Percentiles rank a stretch among this genome's conserved stretches.
Conservation (phyloP, 352 stramenopile species). For the Globisporangium uncinulatum region DNA sequence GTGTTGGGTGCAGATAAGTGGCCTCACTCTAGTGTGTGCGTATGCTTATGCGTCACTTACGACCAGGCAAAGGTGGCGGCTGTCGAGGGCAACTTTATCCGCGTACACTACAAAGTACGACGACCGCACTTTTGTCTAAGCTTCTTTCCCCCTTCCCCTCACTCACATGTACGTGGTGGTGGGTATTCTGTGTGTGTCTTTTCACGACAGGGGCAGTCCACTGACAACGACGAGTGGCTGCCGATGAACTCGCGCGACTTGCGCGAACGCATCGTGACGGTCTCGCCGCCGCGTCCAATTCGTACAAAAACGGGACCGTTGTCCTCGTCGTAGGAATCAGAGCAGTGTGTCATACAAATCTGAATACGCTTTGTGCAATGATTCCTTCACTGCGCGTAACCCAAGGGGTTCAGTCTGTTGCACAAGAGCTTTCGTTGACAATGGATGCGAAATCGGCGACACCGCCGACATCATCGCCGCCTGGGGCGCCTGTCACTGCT, state of each 20-base stretch:
- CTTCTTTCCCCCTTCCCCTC: too few relatives aligned
- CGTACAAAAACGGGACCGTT: too few relatives aligned
- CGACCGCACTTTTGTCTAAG: too few relatives aligned
- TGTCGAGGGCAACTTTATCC: constrained; percentile 69
- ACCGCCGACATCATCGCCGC: background rate
- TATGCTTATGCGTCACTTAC: background rate
- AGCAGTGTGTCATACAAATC: too few relatives aligned
- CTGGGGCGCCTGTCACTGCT: too few relatives aligned
- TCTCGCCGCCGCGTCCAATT: constrained; percentile 17
- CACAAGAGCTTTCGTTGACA: too few relatives aligned
- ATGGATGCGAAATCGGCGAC: background rate
- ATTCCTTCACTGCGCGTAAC: too few relatives aligned
- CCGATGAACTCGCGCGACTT: constrained; percentile 38
- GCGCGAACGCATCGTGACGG: constrained; percentile 34
- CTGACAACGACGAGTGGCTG: constrained; percentile 70
- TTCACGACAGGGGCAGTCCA: constrained; percentile 56
- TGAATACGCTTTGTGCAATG: too few relatives aligned
- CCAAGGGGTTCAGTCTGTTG: too few relatives aligned
- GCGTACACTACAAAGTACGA: constrained; percentile 78
- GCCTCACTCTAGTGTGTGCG: background rate
- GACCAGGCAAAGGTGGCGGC: constrained; percentile 55
- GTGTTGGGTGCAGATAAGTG: too few relatives aligned
- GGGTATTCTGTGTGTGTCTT: too few relatives aligned
- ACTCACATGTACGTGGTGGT: too few relatives aligned
- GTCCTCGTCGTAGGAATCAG: constrained; percentile 4